Conservation (phyloP, 306 rosid genomes). For the Quercus mongolica region DNA sequence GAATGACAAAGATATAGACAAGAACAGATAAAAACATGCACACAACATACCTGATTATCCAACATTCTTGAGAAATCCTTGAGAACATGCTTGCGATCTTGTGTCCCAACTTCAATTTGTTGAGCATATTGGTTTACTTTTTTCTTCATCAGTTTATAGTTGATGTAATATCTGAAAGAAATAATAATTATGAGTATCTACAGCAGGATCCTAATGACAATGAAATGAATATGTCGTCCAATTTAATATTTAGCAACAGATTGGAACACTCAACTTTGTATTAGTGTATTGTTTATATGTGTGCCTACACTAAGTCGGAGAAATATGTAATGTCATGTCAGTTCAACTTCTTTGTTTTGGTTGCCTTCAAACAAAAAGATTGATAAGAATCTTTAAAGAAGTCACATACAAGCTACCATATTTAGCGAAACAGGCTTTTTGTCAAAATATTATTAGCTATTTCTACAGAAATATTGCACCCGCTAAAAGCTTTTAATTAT, state of each 20-base stretch:
- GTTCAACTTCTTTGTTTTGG: neutral
- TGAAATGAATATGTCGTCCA: neutral
- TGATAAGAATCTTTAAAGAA: neutral
- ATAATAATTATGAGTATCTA: conserved; percentile 10
- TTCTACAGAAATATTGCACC: neutral
- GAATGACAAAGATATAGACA: neutral
- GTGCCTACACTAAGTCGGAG: neutral
- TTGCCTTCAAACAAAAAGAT: neutral
- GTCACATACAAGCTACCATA: neutral
- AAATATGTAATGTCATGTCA: neutral
- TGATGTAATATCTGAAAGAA: conserved; percentile 78
- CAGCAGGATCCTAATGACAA: conserved; percentile 4
- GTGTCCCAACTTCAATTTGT: conserved; percentile 78
- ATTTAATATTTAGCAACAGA: neutral
- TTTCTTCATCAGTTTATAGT: conserved; percentile 95
- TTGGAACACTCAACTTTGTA: neutral
- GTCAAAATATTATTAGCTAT: neutral
- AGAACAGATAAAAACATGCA: neutral
- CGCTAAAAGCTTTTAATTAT: neutral
- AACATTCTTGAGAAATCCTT: conserved; percentile 97
- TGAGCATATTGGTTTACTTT: conserved; percentile 78
- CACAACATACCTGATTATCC: conserved; percentile 72
- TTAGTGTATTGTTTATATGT: neutral
- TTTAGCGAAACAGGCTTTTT: neutral
- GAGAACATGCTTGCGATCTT: conserved; percentile 78